Conservation (phyloP, 2,329 filamentous ascomycete species). For the Ceratocystis harringtonii region DNA sequence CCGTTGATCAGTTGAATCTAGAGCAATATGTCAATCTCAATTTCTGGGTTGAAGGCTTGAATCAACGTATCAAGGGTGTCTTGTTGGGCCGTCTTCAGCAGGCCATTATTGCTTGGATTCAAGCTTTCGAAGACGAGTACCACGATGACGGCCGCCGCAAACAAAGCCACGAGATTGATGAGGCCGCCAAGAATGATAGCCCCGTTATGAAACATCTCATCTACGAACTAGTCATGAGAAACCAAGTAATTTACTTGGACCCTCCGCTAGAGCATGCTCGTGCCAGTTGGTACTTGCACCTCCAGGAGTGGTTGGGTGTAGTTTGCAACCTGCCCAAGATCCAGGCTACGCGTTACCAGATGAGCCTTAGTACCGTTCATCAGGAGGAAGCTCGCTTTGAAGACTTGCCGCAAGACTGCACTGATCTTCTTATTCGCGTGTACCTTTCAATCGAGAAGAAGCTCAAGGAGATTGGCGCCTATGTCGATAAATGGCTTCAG, state of each 20-base stretch:
- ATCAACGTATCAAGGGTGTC: conserved; percentile 66
- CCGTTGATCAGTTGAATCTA: conserved; percentile 89
- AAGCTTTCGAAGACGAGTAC: conserved; percentile 57
- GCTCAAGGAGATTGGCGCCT: conserved; percentile 60
- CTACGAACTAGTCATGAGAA: conserved; percentile 93
- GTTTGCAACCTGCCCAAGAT: conserved; percentile 88
- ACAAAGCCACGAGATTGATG: conserved; percentile 29
- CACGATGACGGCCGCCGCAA: conserved; percentile 39
- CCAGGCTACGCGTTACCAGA: conserved; percentile 89
- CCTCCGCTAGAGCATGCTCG: conserved; percentile 83
- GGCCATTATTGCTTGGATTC: conserved; percentile 76
- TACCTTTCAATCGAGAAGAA: conserved; percentile 76
- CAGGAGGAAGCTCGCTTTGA: conserved; percentile 60
- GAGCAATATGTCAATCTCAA: conserved; percentile 91
- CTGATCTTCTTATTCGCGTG: conserved; percentile 60
- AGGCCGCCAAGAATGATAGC: conserved; percentile 33
- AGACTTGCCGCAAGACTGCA: conserved; percentile 70
- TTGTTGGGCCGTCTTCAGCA: conserved; percentile 69
- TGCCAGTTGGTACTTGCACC: conserved; percentile 81
- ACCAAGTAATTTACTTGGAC: conserved; percentile 92
- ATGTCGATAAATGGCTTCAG: conserved; percentile 96
- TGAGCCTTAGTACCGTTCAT: conserved; percentile 56
- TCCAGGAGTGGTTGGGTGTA: conserved; percentile 85
- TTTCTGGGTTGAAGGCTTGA: conserved; percentile 79
- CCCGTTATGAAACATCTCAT: conserved; percentile 60